Conservation (phyloP, 345 rosid genomes). For the Populus pruinosa region DNA sequence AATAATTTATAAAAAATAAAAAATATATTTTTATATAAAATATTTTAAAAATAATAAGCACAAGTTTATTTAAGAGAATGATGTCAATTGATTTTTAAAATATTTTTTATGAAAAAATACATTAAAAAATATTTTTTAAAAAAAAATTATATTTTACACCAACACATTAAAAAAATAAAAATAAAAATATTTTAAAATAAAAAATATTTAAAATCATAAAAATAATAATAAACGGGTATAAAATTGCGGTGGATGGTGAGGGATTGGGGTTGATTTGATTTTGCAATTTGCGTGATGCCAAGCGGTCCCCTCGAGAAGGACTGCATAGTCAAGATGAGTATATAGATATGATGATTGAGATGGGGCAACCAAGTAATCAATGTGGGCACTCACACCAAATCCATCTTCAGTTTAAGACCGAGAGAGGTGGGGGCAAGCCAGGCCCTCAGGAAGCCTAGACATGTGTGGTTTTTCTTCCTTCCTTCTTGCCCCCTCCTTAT, state of each 20-base stretch:
- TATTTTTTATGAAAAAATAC: rapidly evolving
- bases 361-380: slow-evolving; percentile 37
- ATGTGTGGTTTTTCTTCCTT: background rate
- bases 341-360: slow-evolving; percentile 29
- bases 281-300: background rate
- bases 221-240: too few relatives aligned
- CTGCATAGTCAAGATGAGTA: slow-evolving; percentile 17
- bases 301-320: slow-evolving; percentile 16
- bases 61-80: too few relatives aligned
- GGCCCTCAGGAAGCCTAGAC: background rate
- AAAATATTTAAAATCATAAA: too few relatives aligned
- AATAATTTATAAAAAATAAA: too few relatives aligned
- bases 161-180: too few relatives aligned
- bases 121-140: too few relatives aligned
- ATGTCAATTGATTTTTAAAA: too few relatives aligned
- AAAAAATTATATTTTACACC: too few relatives aligned
- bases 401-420: slow-evolving; percentile 21
- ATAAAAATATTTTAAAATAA: too few relatives aligned
- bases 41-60: too few relatives aligned
- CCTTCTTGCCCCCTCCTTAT: too few relatives aligned
- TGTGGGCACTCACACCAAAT: slow-evolving; percentile 36
- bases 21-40: background rate
- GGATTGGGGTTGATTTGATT: slow-evolving; percentile 10
- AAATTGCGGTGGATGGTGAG: too few relatives aligned
- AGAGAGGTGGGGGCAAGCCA: background rate